Conservation (phyloP, 2,329 filamentous ascomycete genomes). For the Aspergillus calidoustus region DNA sequence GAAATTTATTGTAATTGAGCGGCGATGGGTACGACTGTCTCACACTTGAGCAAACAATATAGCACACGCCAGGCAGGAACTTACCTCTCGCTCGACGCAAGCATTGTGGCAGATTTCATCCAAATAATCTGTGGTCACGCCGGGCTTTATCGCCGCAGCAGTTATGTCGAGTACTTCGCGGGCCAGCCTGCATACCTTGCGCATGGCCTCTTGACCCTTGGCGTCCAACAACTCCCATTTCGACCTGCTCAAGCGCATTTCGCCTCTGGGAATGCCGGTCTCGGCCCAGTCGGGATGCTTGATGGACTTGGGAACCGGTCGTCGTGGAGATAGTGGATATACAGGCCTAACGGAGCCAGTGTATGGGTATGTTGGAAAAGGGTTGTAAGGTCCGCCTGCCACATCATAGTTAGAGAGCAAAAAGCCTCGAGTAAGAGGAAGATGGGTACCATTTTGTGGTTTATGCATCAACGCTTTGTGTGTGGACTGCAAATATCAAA, state of each 20-base stretch:
- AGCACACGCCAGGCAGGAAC: constrained; percentile 32
- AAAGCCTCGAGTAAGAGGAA: no score
- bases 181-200: constrained; percentile 79
- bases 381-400: constrained; percentile 82
- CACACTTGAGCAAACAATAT: background rate
- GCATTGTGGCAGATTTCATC: constrained; percentile 90
- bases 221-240: constrained; percentile 79
- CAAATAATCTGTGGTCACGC: constrained; percentile 87
- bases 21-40: constrained; percentile 85
- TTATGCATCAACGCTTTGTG: constrained; percentile 64
- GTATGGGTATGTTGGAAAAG: constrained; percentile 80
- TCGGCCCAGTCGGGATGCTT: constrained; percentile 79
- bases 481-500: constrained; percentile 51
- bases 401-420: constrained; percentile 64
- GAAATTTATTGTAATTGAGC: constrained; percentile 88
- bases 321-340: constrained; percentile 73
- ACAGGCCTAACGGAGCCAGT: constrained; percentile 79
- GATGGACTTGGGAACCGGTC: constrained; percentile 75
- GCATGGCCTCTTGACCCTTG: constrained; percentile 79
- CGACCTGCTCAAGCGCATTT: constrained; percentile 66
- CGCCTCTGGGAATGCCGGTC: constrained; percentile 69
- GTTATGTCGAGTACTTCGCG: constrained; percentile 88
- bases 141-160: constrained; percentile 76
- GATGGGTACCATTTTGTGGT: constrained; percentile 65
- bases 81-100: constrained; percentile 77